These are phyloP conservation scores for Anethum foeniculum DNA, from an alignment of 140 eudicot genomes.

Conservation along the genomic window DNA sequence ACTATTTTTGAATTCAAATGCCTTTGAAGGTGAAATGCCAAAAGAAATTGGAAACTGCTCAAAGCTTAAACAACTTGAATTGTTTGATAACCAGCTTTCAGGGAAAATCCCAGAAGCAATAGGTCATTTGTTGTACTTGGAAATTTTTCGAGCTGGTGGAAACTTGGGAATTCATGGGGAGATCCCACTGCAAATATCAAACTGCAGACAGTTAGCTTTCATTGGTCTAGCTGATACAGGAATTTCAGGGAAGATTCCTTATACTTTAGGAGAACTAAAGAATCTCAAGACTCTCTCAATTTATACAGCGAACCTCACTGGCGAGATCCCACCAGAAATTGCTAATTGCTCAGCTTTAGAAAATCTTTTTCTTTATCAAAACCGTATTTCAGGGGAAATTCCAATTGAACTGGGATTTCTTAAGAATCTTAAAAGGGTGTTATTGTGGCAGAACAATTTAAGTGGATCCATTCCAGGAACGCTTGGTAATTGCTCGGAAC, in stretches of 20 bases:
- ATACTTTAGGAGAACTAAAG: constrained; percentile 30
- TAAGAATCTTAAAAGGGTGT: constrained; percentile 33
- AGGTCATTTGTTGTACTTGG: constrained; percentile 23
- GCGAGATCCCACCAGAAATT: constrained; percentile 41
- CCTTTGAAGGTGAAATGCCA: constrained; percentile 35
- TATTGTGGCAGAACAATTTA: constrained; percentile 45
- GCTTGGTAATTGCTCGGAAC: constrained; percentile 34
- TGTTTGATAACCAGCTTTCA: constrained; percentile 42
- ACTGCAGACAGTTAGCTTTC: constrained; percentile 29
- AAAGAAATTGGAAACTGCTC: constrained; percentile 34
- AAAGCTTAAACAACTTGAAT: constrained; percentile 30
- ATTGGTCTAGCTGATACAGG: constrained; percentile 55
- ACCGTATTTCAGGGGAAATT: constrained; percentile 40
- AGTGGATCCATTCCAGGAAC: constrained; percentile 36
- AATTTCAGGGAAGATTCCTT: constrained; percentile 39
- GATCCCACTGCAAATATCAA: constrained; percentile 43
- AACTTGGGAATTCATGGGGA: constrained; percentile 39
- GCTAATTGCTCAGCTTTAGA: constrained; percentile 37
- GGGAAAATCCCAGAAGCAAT: constrained; percentile 33
- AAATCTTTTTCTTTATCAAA: constrained; percentile 35
- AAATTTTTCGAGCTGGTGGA: constrained; percentile 53
- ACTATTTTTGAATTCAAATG: constrained; percentile 40
- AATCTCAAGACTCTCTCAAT: constrained; percentile 43
- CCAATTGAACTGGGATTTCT: constrained; percentile 30
- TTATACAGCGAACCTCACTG: constrained; percentile 45